Evolutionary conservation across 257 asterid genomes (phyloP).

Genomic region (Prunella vulgaris): DNA sequence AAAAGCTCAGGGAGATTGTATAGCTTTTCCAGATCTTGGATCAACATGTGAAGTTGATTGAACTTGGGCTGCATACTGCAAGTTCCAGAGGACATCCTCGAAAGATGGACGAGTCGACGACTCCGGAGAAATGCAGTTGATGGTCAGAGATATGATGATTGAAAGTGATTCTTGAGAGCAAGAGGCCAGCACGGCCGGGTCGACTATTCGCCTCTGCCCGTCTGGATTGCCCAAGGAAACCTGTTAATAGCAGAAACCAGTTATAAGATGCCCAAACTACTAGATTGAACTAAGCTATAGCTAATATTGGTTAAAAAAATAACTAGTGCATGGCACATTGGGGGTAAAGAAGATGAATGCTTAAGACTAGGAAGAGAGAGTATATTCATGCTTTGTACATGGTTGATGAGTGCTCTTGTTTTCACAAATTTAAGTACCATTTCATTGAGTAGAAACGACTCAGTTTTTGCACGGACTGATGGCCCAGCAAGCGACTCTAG

Average conservation of each 20-base stretch:
- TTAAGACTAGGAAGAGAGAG: background rate
- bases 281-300: background rate
- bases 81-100: constrained; percentile 69
- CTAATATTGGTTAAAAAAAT: too few relatives aligned
- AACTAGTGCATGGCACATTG: too few relatives aligned
- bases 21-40: constrained; percentile 26
- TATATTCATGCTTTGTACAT: background rate
- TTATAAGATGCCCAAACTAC: background rate
- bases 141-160: constrained; percentile 46
- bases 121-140: constrained; percentile 63
- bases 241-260: constrained; percentile 27
- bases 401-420: background rate
- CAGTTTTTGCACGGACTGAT: constrained; percentile 37
- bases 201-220: constrained; percentile 39
- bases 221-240: constrained; percentile 45
- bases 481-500: constrained; percentile 57
- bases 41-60: constrained; percentile 45
- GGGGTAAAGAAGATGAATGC: background rate
- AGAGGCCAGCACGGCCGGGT: constrained; percentile 46
- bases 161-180: constrained; percentile 63
- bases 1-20: constrained; percentile 19
- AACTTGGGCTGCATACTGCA: constrained; percentile 68
- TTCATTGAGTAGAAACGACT: constrained; percentile 51
- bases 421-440: constrained; percentile 39
- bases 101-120: constrained; percentile 58